Evolutionary conservation across 148 eudicot genomes (phyloP).

Genomic region (Camellia granthamiana): DNA sequence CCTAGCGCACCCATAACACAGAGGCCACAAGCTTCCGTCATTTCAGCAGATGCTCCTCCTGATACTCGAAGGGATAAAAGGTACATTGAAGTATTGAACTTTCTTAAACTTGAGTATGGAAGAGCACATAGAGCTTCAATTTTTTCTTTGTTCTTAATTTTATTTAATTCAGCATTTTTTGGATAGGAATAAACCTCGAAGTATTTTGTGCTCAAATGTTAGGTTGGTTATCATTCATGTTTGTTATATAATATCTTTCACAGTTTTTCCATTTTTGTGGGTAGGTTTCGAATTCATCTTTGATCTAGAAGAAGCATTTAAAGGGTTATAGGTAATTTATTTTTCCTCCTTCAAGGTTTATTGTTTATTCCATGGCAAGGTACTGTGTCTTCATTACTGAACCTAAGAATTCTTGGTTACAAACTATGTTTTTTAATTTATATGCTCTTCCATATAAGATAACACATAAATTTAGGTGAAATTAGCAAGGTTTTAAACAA

Average conservation of each 20-base stretch:
- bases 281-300: no score
- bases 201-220: background rate
- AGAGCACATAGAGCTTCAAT: background rate
- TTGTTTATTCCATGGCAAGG: no score
- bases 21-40: slow-evolving; percentile 43
- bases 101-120: background rate
- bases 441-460: background rate
- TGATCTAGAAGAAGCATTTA: background rate
- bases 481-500: slow-evolving; percentile 4
- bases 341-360: background rate
- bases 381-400: background rate
- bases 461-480: background rate
- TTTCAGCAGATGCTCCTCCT: slow-evolving; percentile 34
- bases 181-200: background rate
- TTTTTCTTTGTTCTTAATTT: background rate
- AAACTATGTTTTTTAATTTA: background rate
- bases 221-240: background rate
- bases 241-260: background rate
- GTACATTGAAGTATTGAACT: slow-evolving; percentile 27
- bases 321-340: background rate
- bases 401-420: background rate
- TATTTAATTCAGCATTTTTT: background rate
- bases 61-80: slow-evolving; percentile 49
- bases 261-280: background rate
- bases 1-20: slow-evolving; percentile 53